Conservation (phyloP, 495 filamentous ascomycete genomes). For the Tuber brumale region DNA sequence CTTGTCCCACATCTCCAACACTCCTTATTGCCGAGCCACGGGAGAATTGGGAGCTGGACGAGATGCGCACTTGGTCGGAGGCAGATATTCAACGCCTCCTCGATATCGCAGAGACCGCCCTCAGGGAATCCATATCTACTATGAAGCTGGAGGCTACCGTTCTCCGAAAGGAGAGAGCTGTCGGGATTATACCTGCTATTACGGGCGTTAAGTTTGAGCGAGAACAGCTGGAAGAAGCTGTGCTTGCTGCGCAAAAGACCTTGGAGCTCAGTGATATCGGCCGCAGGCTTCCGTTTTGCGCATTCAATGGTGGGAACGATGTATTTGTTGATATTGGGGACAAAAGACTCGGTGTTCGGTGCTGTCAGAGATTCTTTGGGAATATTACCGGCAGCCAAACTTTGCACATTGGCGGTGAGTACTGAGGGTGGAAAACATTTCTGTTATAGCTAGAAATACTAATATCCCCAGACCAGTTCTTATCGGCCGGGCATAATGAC, state of each 20-base stretch:
- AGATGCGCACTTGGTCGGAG: conserved; percentile 82
- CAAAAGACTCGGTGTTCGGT: conserved; percentile 88
- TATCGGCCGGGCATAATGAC: conserved; percentile 91
- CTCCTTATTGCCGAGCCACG: conserved; percentile 55
- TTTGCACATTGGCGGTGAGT: conserved; percentile 25
- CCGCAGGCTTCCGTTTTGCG: conserved; percentile 78
- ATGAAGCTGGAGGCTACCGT: conserved; percentile 70
- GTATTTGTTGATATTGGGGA: conserved; percentile 99
- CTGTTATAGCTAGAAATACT: conserved; percentile 52
- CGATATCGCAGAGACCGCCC: conserved; percentile 74
- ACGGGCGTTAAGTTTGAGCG: conserved; percentile 62
- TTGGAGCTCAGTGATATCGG: conserved; percentile 72
- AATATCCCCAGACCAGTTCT: conserved; percentile 82
- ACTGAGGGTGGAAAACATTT: conserved; percentile 2
- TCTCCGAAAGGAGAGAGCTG: conserved; percentile 85
- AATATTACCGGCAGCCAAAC: conserved; percentile 55
- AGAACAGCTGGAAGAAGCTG: conserved; percentile 91
- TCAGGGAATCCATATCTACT: conserved; percentile 68
- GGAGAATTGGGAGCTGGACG: conserved; percentile 70
- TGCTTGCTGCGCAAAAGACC: conserved; percentile 85
- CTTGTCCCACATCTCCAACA: conserved; percentile 51
- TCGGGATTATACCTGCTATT: conserved; percentile 70
- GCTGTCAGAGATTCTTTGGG: conserved; percentile 87
- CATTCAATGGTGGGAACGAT: conserved; percentile 95
- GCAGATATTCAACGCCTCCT: conserved; percentile 68